Evolutionary conservation across 2,329 filamentous ascomycete genomes (phyloP).

Genomic region (Aspergillus caelatus): DNA sequence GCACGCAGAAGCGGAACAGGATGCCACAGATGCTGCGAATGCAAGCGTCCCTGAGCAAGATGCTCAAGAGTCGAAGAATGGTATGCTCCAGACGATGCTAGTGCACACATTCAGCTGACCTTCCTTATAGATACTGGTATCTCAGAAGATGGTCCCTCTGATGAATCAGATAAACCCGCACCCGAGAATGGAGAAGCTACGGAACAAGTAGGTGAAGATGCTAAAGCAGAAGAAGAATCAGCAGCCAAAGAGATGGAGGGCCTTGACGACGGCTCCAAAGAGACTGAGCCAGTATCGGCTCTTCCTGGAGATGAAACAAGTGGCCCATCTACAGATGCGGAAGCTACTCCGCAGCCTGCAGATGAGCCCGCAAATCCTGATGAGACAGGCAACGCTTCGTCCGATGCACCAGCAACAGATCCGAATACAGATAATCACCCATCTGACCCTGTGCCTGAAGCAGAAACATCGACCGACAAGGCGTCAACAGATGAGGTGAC

Average conservation of each 20-base stretch:
- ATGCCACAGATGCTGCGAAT: conserved; percentile 6
- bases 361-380: conserved; percentile 12
- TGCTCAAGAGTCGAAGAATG: conserved; percentile 24
- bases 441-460: conserved; percentile 11
- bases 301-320: neutral
- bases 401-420: neutral
- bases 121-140: conserved; percentile 36
- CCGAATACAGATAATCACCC: conserved; percentile 11
- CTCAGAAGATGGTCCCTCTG: conserved; percentile 35
- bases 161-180: conserved; percentile 34
- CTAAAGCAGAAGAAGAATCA: conserved; percentile 28
- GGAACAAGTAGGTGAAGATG: conserved; percentile 35
- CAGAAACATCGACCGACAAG: conserved; percentile 14
- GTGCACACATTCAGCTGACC: conserved; percentile 14
- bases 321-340: neutral
- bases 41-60: conserved; percentile 10
- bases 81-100: conserved; percentile 20
- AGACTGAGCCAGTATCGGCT: conserved; percentile 1
- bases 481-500: conserved; percentile 11
- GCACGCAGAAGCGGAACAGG: conserved; percentile 12
- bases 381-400: neutral
- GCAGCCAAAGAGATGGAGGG: conserved; percentile 15
- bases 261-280: conserved; percentile 13
- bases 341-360: neutral
- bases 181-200: conserved; percentile 39